Evolutionary conservation across 2,329 filamentous ascomycete genomes (phyloP).

Genomic region (Diaporthe capsici): DNA sequence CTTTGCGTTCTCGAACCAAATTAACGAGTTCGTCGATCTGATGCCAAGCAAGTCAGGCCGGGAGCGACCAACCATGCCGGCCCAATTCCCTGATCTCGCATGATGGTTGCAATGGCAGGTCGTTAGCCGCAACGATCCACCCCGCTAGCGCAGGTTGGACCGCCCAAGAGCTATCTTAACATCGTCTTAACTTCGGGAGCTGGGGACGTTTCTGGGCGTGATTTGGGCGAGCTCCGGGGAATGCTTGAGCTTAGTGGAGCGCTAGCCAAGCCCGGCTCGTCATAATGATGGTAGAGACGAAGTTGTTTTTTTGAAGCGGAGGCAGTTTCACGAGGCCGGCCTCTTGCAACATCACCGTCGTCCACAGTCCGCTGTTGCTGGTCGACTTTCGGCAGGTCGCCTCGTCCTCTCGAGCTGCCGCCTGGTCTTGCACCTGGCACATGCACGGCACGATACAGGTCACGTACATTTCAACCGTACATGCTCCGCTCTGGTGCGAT

Average conservation of each 20-base stretch:
- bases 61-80: slow-evolving; percentile 13
- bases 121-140: slow-evolving; percentile 31
- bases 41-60: slow-evolving; percentile 22
- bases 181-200: slow-evolving; percentile 19
- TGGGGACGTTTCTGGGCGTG: slow-evolving; percentile 6
- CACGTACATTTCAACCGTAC: not conserved
- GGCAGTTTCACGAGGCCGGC: slow-evolving; percentile 13
- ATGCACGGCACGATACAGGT: slow-evolving; percentile 30
- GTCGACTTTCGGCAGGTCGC: slow-evolving; percentile 6
- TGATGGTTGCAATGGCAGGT: slow-evolving; percentile 10
- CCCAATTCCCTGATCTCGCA: slow-evolving; percentile 34
- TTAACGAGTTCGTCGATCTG: slow-evolving; percentile 26
- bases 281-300: slow-evolving; percentile 25
- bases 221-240: not conserved
- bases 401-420: not conserved
- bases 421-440: slow-evolving; percentile 2
- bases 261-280: slow-evolving; percentile 14
- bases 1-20: slow-evolving; percentile 13
- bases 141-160: slow-evolving; percentile 31
- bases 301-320: slow-evolving; percentile 22
- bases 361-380: not conserved
- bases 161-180: not conserved
- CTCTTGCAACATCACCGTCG: not conserved
- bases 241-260: slow-evolving; percentile 22
- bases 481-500: not conserved